A percentile compares a stretch with the other conserved stretches of the same genome.
These are phyloP conservation scores for Melastoma malabathricum DNA, from an alignment of 345 rosid species.

Conservation along the genomic window DNA sequence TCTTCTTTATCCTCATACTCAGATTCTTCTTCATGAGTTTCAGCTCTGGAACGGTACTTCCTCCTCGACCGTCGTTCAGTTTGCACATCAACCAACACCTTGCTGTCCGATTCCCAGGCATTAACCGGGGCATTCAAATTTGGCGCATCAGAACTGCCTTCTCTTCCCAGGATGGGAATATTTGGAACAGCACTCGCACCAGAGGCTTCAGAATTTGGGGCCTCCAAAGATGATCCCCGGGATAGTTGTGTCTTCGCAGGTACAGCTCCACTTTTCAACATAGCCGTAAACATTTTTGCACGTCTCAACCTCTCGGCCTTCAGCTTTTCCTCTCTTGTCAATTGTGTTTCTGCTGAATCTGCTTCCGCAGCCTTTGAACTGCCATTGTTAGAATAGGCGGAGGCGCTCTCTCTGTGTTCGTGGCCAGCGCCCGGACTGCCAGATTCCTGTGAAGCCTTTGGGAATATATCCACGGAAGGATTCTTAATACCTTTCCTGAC, in stretches of 20 bases:
- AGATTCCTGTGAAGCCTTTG: constrained; percentile 21
- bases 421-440: constrained; percentile 22
- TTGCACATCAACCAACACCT: constrained; percentile 23
- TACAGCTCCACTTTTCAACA: constrained; percentile 49
- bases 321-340: constrained; percentile 66
- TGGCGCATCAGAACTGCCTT: constrained; percentile 29
- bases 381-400: constrained; percentile 30
- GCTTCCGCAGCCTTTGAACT: constrained; percentile 41
- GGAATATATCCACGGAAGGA: constrained; percentile 46
- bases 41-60: constrained; percentile 52
- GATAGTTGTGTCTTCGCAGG: constrained; percentile 31
- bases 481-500: constrained; percentile 76
- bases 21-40: constrained; percentile 23
- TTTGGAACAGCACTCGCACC: constrained; percentile 23
- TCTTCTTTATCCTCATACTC: constrained; percentile 22
- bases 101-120: constrained; percentile 26
- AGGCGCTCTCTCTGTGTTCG: constrained; percentile 20
- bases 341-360: constrained; percentile 53
- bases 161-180: constrained; percentile 26
- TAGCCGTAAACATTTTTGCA: constrained; percentile 83
- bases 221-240: constrained; percentile 45
- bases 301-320: constrained; percentile 92
- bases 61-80: constrained; percentile 54
- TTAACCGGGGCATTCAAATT: constrained; percentile 17
- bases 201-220: constrained; percentile 30